A percentile compares a stretch with the other conserved stretches of the same genome.
phyloP scores from a whole-genome alignment of 1,284 basidiomycete genomes.

The Trichosporon sp. region DNA sequence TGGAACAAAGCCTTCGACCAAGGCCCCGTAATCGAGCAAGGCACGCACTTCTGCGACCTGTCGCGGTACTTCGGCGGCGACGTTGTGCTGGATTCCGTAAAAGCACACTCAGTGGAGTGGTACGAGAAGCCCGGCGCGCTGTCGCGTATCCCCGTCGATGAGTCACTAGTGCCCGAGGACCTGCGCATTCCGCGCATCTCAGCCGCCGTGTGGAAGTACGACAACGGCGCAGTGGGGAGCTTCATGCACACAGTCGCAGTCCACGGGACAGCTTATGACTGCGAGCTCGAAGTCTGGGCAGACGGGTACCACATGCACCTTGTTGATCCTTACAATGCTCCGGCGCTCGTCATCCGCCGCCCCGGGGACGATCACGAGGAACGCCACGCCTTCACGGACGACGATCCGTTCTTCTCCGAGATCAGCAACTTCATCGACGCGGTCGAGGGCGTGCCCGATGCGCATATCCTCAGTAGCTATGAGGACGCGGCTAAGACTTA shows the following conservation, averaged over 20 bases:
- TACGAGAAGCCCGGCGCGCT: slow-evolving; percentile 82
- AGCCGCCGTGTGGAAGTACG: slow-evolving; percentile 63
- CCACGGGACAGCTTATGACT: slow-evolving; percentile 84
- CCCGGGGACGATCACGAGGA: slow-evolving; percentile 81
- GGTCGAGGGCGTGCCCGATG: slow-evolving; percentile 55
- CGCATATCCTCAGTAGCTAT: slow-evolving; percentile 45
- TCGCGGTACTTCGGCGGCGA: slow-evolving; percentile 98
- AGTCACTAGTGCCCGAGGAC: slow-evolving; percentile 44
- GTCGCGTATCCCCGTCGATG: slow-evolving; percentile 60
- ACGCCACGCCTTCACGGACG: slow-evolving; percentile 64
- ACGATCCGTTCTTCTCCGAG: slow-evolving; percentile 89
- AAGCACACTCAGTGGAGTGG: slow-evolving; percentile 82
- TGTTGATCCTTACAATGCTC: slow-evolving; percentile 70
- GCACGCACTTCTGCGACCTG: slow-evolving; percentile 65
- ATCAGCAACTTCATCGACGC: slow-evolving; percentile 77
- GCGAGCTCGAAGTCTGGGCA: slow-evolving; percentile 84
- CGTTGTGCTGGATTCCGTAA: slow-evolving; percentile 64
- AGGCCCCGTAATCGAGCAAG: slow-evolving; percentile 94
- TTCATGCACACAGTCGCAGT: slow-evolving; percentile 82
- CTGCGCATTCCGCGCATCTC: slow-evolving; percentile 48
- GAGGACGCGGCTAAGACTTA: slow-evolving; percentile 80
- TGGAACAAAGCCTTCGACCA: slow-evolving; percentile 81
- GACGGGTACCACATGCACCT: slow-evolving; percentile 64
- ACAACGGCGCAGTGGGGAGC: slow-evolving; percentile 83
- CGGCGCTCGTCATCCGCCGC: slow-evolving; percentile 73